These are phyloP conservation scores for Fusarium bactridioides DNA, from an alignment of 2,329 filamentous ascomycete species.

Conservation along the genomic window DNA sequence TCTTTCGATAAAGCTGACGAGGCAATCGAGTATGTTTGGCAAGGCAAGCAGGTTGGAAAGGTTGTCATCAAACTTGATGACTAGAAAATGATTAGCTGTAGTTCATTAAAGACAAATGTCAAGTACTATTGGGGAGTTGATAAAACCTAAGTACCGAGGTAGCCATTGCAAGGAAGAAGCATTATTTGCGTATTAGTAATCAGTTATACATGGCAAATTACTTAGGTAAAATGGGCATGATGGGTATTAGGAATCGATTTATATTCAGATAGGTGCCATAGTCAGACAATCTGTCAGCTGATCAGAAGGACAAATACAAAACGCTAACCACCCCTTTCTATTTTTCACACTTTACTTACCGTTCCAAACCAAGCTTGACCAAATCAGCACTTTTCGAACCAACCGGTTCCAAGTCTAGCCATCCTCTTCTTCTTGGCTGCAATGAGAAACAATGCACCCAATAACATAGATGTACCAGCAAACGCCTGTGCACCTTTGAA, in stretches of 20 bases:
- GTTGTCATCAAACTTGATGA: constrained; percentile 41
- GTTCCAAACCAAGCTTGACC: not conserved
- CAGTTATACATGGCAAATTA: not conserved
- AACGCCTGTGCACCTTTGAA: constrained; percentile 61
- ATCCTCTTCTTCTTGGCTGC: constrained; percentile 51
- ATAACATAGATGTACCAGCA: constrained; percentile 51
- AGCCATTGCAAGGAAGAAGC: not conserved
- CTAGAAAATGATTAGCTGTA: not conserved
- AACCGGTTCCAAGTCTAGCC: constrained; percentile 48
- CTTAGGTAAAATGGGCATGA: not conserved
- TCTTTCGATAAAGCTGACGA: constrained; percentile 52
- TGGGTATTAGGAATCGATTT: not conserved
- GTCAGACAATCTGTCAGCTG: not conserved
- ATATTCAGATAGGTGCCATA: not conserved
- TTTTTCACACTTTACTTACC: not conserved
- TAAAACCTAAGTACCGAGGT: not conserved
- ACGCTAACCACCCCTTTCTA: not conserved
- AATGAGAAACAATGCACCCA: constrained; percentile 51
- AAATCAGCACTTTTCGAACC: constrained; percentile 50
- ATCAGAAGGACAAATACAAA: not conserved
- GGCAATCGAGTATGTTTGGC: constrained; percentile 52
- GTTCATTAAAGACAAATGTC: not conserved
- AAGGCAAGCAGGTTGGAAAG: constrained; percentile 55
- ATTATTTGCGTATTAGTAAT: not conserved
- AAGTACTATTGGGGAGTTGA: not conserved